phyloP scores from a whole-genome alignment of 163 green algal genomes.

The Trebouxia gelatinosa region DNA sequence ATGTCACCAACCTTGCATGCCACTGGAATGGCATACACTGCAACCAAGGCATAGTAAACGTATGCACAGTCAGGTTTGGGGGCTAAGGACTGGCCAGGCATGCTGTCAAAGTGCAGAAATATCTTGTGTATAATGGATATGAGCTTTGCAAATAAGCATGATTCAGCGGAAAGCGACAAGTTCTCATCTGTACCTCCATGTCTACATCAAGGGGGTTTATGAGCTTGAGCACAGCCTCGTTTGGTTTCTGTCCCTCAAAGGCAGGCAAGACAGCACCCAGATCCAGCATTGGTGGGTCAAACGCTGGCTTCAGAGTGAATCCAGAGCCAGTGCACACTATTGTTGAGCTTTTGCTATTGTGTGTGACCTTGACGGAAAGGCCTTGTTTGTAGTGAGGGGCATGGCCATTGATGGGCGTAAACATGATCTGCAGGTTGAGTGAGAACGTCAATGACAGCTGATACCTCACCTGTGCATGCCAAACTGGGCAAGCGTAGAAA shows the following conservation, averaged over 20 bases:
- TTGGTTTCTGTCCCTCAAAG: conserved; percentile 50
- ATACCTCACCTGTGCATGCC: not conserved
- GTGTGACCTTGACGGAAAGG: conserved; percentile 63
- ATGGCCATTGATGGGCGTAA: conserved; percentile 52
- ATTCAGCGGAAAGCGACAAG: not conserved
- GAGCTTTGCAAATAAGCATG: not conserved
- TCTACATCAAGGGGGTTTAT: conserved; percentile 57
- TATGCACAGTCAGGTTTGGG: not conserved
- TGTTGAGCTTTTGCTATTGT: conserved; percentile 49
- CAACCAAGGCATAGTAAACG: too few relatives aligned
- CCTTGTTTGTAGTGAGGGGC: conserved; percentile 51
- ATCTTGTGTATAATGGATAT: not conserved
- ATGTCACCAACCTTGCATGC: not conserved
- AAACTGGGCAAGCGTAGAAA: not conserved
- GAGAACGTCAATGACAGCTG: not conserved
- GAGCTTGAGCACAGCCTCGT: conserved; percentile 51
- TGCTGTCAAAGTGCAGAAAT: not conserved
- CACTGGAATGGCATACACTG: too few relatives aligned
- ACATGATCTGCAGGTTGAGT: conserved; percentile 48
- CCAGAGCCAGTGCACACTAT: conserved; percentile 49
- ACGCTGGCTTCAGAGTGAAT: conserved; percentile 48
- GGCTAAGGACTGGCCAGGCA: not conserved
- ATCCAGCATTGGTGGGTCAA: conserved; percentile 53
- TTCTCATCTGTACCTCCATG: conserved; percentile 63
- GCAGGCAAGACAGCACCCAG: conserved; percentile 67